These are phyloP conservation scores for Agaricales sp. DNA, from an alignment of 1,284 basidiomycete genomes.

Conservation along the genomic window DNA sequence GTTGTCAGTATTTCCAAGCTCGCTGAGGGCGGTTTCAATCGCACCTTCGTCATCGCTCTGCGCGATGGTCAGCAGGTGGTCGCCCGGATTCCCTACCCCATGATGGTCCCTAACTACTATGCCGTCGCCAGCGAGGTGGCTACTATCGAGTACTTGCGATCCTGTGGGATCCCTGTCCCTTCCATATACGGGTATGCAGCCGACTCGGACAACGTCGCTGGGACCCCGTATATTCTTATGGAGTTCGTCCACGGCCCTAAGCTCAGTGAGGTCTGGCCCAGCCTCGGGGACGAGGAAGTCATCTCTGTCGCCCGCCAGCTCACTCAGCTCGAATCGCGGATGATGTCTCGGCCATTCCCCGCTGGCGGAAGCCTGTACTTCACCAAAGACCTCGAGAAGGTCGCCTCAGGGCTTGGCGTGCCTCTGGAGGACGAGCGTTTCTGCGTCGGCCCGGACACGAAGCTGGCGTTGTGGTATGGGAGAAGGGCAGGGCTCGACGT, in stretches of 20 bases:
- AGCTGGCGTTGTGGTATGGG: slow-evolving; percentile 34
- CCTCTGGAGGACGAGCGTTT: slow-evolving; percentile 29
- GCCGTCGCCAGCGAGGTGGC: slow-evolving; percentile 42
- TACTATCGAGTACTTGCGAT: slow-evolving; percentile 37
- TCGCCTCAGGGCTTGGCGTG: slow-evolving; percentile 21
- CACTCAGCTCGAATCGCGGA: slow-evolving; percentile 15
- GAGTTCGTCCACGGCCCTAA: slow-evolving; percentile 14
- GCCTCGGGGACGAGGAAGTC: slow-evolving; percentile 13
- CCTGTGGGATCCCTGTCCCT: slow-evolving; percentile 33
- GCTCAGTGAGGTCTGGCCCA: slow-evolving; percentile 14
- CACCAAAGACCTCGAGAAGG: slow-evolving; percentile 22
- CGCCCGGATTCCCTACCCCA: slow-evolving; percentile 37
- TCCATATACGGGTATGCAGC: slow-evolving; percentile 34
- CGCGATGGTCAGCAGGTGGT: slow-evolving; percentile 31
- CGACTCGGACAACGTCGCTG: slow-evolving; percentile 15
- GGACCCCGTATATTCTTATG: slow-evolving; percentile 18
- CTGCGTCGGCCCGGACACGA: slow-evolving; percentile 38
- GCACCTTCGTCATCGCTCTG: slow-evolving; percentile 36
- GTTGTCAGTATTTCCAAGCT: slow-evolving; percentile 28
- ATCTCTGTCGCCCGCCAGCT: slow-evolving; percentile 16
- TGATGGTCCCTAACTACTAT: slow-evolving; percentile 30
- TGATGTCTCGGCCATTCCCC: slow-evolving; percentile 18
- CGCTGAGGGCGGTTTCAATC: slow-evolving; percentile 34
- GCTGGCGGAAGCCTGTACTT: slow-evolving; percentile 20
- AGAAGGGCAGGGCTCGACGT: slow-evolving; percentile 37